These are phyloP conservation scores for Hyphodiscus hymeniophilus DNA, from an alignment of 495 filamentous ascomycete genomes.

Conservation along the genomic window DNA sequence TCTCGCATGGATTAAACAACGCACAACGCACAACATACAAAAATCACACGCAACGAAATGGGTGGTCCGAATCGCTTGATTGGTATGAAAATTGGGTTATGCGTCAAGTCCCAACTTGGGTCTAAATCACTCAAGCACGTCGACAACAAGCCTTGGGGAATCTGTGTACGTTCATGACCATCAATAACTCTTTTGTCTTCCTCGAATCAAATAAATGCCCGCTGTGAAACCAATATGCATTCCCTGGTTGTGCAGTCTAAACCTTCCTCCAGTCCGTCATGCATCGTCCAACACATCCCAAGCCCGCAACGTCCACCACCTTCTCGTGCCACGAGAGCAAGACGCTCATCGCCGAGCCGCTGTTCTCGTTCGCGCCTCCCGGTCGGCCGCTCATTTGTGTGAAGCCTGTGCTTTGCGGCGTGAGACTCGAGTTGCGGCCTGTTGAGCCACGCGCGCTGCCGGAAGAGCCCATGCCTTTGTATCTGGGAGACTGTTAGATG, in stretches of 20 bases:
- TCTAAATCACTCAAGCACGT: no score
- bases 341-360: conserved; percentile 86
- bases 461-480: conserved; percentile 72
- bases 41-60: no score
- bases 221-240: neutral
- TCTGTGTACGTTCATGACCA: no score
- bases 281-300: conserved; percentile 77
- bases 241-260: conserved; percentile 31
- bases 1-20: neutral
- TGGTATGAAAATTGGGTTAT: no score
- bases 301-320: conserved; percentile 79
- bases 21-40: neutral
- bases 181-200: neutral
- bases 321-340: conserved; percentile 95
- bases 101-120: no score
- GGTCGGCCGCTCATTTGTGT: conserved; percentile 69
- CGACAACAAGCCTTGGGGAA: no score
- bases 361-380: conserved; percentile 57
- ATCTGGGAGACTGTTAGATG: conserved; percentile 34
- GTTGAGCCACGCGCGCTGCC: neutral
- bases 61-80: no score
- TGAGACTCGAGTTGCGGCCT: conserved; percentile 22
- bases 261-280: conserved; percentile 92
- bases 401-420: conserved; percentile 79
- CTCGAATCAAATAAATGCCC: neutral